Conservation (phyloP, 1,139 yeast genomes). For the Kurtzmaniella quercitrusa region DNA sequence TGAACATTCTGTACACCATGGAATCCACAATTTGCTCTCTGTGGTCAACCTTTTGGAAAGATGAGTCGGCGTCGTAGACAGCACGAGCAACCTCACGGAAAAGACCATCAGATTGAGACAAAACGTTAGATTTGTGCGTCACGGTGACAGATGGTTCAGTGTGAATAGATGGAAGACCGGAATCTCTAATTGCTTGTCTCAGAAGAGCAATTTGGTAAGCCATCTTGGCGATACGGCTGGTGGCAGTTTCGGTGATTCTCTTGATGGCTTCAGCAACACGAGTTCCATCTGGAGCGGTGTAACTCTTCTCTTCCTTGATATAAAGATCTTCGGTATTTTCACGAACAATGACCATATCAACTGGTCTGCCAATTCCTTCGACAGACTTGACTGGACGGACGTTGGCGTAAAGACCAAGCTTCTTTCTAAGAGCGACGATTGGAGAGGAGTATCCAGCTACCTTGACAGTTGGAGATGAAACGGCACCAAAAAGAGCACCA, state of each 20-base stretch:
- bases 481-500: conserved; percentile 97
- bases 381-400: conserved; percentile 97
- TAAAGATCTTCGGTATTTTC: conserved; percentile 97
- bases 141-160: conserved; percentile 73
- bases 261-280: conserved; percentile 96
- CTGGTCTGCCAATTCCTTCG: conserved; percentile 76
- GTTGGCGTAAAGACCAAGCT: conserved; percentile 89
- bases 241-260: conserved; percentile 87
- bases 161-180: conserved; percentile 48
- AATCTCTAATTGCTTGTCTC: conserved; percentile 78
- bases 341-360: conserved; percentile 95
- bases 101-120: conserved; percentile 89
- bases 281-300: conserved; percentile 65
- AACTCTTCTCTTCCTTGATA: conserved; percentile 85
- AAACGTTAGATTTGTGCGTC: conserved; percentile 94
- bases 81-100: conserved; percentile 88
- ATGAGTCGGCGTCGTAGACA: conserved; percentile 65
- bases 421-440: conserved; percentile 94
- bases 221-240: conserved; percentile 80
- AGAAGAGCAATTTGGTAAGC: conserved; percentile 91
- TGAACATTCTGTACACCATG: conserved; percentile 97
- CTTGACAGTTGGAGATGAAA: conserved; percentile 88
- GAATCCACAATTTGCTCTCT: conserved; percentile 98
- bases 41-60: conserved; percentile 56
- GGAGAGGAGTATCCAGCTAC: conserved; percentile 98